Base-by-base conservation (phyloP, 1,284 basidiomycete genomes). In the Boletellus dicymbophilus region DNA sequence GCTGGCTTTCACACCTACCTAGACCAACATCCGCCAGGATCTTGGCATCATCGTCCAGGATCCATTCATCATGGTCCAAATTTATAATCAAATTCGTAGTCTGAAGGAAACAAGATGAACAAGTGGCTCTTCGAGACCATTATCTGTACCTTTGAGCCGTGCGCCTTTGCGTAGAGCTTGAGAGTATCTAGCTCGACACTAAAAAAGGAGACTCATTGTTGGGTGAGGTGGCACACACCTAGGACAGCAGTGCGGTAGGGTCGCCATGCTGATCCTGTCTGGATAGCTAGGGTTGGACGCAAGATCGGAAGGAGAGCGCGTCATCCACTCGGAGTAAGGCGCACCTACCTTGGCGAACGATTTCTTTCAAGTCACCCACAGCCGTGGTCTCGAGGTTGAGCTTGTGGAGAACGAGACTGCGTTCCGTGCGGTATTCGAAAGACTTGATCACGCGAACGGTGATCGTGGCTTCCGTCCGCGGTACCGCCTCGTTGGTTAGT, bases 401-500 rank as follows among this genome's bases (percentile, higher is more conserved):
- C 56, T 88, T 76, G 58, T 86, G 87, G 41, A 98, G 77, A 30
- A 99, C 87, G 55, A 98, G 80, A 61, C 84, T 88, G 65, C 90
- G 91, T 72, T 94, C 89, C 31, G 94, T 95, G 46, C 96, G 84
- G 68, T 84, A 98, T 63, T 88, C 87, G 67, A 99, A 97, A 36
- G 89, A 94, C 68, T 99, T 99, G 76, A 99, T 93, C 57, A 98
- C 81, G 28, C 96, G 85, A 37, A 98, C 68, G n/a, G 94, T 96
- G 52, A 96, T 75, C 9, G 90, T 90, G 18, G 90, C 89, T 49
- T 83, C 78, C 6, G 87, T 87, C 56, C 76, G 78, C 3, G 93
- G 89, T 3, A 78, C 74, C 20, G 82, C 73, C 37, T 78, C 72
- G 70, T 88, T 93, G 42, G 86, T 87, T 39, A 84, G 76, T 20